These are phyloP conservation scores for Melaleuca quinquenervia DNA, from an alignment of 345 rosid species.

Conservation along the genomic window DNA sequence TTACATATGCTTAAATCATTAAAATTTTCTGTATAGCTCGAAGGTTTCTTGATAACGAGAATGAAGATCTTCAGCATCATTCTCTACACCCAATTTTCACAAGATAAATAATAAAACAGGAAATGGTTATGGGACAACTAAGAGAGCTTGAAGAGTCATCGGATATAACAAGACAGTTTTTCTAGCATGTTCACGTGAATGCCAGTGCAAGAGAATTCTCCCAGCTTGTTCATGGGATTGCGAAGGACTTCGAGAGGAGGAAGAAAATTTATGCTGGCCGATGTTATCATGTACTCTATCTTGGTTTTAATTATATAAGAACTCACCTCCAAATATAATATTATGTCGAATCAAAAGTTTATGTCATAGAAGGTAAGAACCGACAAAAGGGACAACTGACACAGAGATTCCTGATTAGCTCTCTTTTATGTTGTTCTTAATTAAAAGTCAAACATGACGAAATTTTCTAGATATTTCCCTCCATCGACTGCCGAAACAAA, in stretches of 20 bases:
- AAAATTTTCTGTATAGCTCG: not conserved
- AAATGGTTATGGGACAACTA: not conserved
- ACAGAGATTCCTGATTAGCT: not conserved
- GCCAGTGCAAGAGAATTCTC: not conserved
- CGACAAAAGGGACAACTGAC: not conserved
- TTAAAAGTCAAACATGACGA: not conserved
- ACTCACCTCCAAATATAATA: not conserved
- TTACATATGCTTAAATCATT: not conserved
- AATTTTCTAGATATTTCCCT: not conserved
- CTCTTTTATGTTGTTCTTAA: not conserved
- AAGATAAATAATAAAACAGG: not conserved
- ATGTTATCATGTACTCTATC: not conserved
- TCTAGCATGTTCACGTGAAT: not conserved
- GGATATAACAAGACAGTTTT: not conserved
- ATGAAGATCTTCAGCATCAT: not conserved
- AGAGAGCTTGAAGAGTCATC: not conserved
- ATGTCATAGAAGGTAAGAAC: not conserved
- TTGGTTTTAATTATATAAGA: not conserved
- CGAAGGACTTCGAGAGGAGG: not conserved
- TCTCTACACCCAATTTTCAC: not conserved
- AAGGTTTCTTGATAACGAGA: not conserved
- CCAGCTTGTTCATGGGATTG: not conserved
- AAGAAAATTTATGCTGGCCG: not conserved
- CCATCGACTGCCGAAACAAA: not conserved
- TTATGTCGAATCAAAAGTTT: not conserved